Conservation (phyloP, 768 basidiomycete genomes). For the Coprinellus micaceus region DNA sequence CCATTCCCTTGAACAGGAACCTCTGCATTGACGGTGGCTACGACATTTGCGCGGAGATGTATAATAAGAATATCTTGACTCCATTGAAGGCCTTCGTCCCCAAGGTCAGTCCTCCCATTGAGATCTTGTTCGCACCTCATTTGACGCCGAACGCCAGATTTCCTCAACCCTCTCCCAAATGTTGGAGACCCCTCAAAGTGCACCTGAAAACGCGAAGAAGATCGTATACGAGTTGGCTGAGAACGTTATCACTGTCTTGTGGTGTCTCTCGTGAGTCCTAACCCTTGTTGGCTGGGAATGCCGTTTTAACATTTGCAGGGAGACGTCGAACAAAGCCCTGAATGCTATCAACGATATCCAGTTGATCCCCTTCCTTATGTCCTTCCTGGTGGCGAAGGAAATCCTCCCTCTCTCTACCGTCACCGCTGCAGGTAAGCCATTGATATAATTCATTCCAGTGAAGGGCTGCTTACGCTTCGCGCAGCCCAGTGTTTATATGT, state of each 20-base stretch:
- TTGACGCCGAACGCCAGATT: slow-evolving; percentile 45
- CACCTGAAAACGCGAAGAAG: slow-evolving; percentile 67
- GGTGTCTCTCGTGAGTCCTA: slow-evolving; percentile 87
- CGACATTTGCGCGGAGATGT: slow-evolving; percentile 95
- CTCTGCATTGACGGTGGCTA: slow-evolving; percentile 93
- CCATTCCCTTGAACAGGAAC: slow-evolving; percentile 51
- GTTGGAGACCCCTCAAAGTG: slow-evolving; percentile 53
- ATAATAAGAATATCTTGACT: slow-evolving; percentile 87
- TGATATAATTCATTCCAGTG: neutral
- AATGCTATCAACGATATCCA: slow-evolving; percentile 79
- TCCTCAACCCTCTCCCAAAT: slow-evolving; percentile 68
- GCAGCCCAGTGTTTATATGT: slow-evolving; percentile 91
- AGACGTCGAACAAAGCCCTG: slow-evolving; percentile 91
- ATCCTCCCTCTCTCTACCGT: slow-evolving; percentile 69
- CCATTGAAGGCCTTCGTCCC: slow-evolving; percentile 74
- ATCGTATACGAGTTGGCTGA: slow-evolving; percentile 86
- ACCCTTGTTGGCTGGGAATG: neutral
- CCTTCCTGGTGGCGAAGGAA: slow-evolving; percentile 74
- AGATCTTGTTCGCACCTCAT: neutral
- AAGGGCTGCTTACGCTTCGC: neutral
- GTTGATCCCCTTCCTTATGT: slow-evolving; percentile 81
- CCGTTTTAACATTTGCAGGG: slow-evolving; percentile 45
- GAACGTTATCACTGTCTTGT: slow-evolving; percentile 87
- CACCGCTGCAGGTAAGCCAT: slow-evolving; percentile 67
- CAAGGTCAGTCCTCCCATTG: slow-evolving; percentile 46